These are phyloP conservation scores for Aspergillus alliaceus DNA, from an alignment of 2,329 filamentous ascomycete genomes.

Conservation along the genomic window DNA sequence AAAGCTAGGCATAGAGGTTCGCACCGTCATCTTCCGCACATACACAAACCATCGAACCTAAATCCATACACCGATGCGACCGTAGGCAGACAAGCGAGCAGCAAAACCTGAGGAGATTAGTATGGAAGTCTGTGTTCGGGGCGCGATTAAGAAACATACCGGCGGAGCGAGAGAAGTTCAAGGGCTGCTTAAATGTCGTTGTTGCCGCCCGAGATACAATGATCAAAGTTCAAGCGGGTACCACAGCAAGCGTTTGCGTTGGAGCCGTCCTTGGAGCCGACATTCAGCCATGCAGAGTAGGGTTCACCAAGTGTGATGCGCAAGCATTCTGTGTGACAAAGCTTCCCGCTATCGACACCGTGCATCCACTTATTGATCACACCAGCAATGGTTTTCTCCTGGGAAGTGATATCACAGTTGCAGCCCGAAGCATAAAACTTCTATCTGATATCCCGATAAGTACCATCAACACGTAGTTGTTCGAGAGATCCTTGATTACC, in stretches of 20 bases:
- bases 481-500: too few relatives aligned
- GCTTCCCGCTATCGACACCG: background rate
- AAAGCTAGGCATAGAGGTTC: too few relatives aligned
- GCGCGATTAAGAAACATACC: too few relatives aligned
- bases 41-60: too few relatives aligned
- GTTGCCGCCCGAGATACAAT: background rate
- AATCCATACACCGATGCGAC: too few relatives aligned
- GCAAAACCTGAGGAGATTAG: too few relatives aligned
- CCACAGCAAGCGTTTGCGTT: constrained; percentile 11
- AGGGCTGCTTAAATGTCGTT: too few relatives aligned
- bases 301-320: background rate
- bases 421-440: constrained; percentile 1
- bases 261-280: background rate
- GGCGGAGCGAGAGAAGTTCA: too few relatives aligned
- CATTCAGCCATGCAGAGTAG: constrained; percentile 11
- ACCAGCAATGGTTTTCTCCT: constrained; percentile 3
- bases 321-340: constrained; percentile 11
- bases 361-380: constrained; percentile 5
- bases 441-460: constrained; percentile 3
- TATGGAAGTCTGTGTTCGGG: too few relatives aligned
- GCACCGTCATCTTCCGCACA: too few relatives aligned
- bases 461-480: background rate
- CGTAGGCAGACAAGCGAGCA: too few relatives aligned
- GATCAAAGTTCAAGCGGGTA: background rate
- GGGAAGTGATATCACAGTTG: constrained; percentile 8